A percentile compares a stretch with the other conserved stretches of the same genome.
Conservation (phyloP, 441 rosid genomes). For the Eutrema salsugineum region DNA sequence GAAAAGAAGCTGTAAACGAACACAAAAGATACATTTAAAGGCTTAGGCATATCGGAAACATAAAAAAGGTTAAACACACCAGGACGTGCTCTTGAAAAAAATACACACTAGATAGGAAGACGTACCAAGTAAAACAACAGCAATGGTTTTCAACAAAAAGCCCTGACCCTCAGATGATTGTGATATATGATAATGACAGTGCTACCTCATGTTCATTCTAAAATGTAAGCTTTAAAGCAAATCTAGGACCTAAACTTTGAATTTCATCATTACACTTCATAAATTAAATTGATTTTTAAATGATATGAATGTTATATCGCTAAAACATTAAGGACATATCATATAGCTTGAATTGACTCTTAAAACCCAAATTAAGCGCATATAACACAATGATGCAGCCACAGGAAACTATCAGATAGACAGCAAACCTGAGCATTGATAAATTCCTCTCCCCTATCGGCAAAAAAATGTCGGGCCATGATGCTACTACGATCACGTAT, state of each 20-base stretch:
- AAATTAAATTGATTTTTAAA: not conserved
- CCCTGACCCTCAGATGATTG: not conserved
- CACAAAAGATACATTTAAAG: not conserved
- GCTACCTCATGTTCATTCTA: not conserved
- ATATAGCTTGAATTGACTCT: not conserved
- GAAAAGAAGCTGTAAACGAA: not conserved
- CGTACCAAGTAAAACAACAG: constrained; percentile 2
- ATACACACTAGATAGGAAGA: not conserved
- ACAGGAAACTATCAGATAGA: constrained; percentile 7
- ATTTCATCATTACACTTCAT: not conserved
- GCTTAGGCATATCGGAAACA: not conserved
- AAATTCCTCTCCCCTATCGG: constrained; percentile 88
- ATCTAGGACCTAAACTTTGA: not conserved
- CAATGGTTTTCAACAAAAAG: not conserved
- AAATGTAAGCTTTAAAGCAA: not conserved
- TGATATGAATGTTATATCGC: not conserved
- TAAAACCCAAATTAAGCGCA: not conserved
- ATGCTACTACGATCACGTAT: constrained; percentile 96
- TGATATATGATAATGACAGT: no score
- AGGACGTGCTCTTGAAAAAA: not conserved
- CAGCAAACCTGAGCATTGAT: constrained; percentile 75
- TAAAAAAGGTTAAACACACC: constrained; percentile 1
- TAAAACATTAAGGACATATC: constrained; percentile 7
- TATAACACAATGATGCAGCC: constrained; percentile 9
- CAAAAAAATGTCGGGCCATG: constrained; percentile 94